Conservation (phyloP, 371 early-diverging fungal species). For the Mortierella sp. region DNA sequence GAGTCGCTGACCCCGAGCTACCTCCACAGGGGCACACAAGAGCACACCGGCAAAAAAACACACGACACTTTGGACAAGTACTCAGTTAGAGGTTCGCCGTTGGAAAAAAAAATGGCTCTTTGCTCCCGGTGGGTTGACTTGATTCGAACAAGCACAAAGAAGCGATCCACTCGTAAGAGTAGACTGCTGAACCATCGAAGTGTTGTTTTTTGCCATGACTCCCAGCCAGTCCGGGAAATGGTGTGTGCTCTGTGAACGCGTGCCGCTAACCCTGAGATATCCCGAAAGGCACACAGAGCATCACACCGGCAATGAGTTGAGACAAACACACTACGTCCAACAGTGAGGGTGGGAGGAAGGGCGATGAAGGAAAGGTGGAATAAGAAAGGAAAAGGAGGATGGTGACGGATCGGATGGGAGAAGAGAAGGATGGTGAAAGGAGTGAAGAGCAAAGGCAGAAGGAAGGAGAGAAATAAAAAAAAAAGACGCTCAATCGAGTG, state of each 20-base stretch:
- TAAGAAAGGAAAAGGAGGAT: too few relatives aligned
- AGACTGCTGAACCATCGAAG: not conserved
- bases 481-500: too few relatives aligned
- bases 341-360: not conserved
- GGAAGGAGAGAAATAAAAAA: not conserved
- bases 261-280: not conserved
- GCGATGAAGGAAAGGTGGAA: not conserved
- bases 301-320: not conserved
- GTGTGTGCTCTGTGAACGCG: not conserved
- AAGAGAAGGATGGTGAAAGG: not conserved
- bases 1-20: conserved; percentile 4
- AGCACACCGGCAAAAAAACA: not conserved
- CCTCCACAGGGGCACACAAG: not conserved
- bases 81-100: not conserved
- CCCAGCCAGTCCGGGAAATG: not conserved
- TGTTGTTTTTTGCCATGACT: not conserved
- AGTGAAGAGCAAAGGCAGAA: not conserved
- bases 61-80: not conserved
- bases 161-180: not conserved
- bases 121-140: not conserved
- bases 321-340: not conserved
- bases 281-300: not conserved
- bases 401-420: not conserved
- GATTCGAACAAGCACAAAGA: not conserved
- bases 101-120: not conserved